Percentiles rank a stretch among this genome's conserved stretches.
Conservation (phyloP, 192 early-diverging fungal species). For the Umbelopsis sp. region DNA sequence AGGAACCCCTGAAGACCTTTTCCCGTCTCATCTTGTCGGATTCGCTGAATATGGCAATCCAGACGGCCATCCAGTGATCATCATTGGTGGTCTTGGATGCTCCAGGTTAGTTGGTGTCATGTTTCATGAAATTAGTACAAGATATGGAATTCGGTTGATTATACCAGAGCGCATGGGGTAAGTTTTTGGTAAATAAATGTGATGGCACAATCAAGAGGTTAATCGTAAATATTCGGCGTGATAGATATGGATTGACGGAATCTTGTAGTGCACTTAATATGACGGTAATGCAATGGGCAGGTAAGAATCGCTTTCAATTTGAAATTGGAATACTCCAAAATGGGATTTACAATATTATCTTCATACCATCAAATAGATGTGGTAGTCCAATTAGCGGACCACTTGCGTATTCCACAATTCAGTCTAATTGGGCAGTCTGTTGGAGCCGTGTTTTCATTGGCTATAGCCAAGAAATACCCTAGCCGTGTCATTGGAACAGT, state of each 20-base stretch:
- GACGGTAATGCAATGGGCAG: conserved; percentile 41
- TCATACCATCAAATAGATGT: conserved; percentile 21
- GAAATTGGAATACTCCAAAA: neutral
- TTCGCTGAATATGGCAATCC: conserved; percentile 40
- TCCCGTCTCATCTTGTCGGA: conserved; percentile 27
- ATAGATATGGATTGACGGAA: conserved; percentile 39
- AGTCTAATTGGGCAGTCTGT: conserved; percentile 42
- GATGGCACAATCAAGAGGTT: neutral
- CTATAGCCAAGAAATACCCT: conserved; percentile 28
- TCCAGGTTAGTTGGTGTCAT: conserved; percentile 39
- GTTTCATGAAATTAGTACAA: conserved; percentile 42
- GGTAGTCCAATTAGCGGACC: conserved; percentile 35
- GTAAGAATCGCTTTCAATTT: conserved; percentile 2
- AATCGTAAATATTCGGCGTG: neutral
- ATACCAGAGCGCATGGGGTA: conserved; percentile 45
- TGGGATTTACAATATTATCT: neutral
- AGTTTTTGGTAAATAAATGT: neutral
- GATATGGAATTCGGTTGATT: conserved; percentile 36
- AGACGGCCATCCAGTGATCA: conserved; percentile 31
- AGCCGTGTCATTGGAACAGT: conserved; percentile 32
- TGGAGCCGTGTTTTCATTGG: conserved; percentile 44
- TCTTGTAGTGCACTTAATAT: conserved; percentile 33
- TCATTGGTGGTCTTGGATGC: conserved; percentile 44
- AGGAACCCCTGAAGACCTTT: neutral
- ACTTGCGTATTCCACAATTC: conserved; percentile 23